These are phyloP conservation scores for Dactylellina haptotyla DNA, from an alignment of 2,329 filamentous ascomycete species.

Conservation along the genomic window DNA sequence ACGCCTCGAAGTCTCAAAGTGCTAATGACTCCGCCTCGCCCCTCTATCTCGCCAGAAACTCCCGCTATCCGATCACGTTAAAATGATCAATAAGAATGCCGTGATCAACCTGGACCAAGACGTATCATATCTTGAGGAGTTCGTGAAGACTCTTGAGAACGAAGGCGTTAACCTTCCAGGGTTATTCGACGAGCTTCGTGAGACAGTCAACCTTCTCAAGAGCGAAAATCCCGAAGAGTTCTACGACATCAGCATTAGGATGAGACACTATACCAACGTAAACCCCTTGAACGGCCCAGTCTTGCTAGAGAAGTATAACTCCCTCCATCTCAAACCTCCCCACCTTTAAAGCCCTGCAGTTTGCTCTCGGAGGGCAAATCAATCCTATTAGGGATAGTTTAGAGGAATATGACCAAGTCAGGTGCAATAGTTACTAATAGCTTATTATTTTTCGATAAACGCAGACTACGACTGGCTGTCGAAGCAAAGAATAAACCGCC, in stretches of 20 bases:
- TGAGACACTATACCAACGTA: conserved; percentile 93
- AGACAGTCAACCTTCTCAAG: conserved; percentile 86
- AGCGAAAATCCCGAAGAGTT: conserved; percentile 94
- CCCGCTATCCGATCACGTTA: conserved; percentile 80
- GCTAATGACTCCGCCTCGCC: conserved; percentile 45
- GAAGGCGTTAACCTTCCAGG: conserved; percentile 73
- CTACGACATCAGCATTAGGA: conserved; percentile 87
- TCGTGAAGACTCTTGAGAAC: conserved; percentile 87
- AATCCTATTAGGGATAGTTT: conserved; percentile 9
- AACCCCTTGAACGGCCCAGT: conserved; percentile 89
- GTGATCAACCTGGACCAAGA: conserved; percentile 83
- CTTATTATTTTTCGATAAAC: conserved; percentile 25
- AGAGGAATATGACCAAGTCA: conserved; percentile 35
- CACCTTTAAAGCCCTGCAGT: neutral
- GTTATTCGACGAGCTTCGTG: conserved; percentile 90
- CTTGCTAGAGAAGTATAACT: conserved; percentile 84
- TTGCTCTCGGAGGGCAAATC: neutral
- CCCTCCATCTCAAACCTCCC: conserved; percentile 3
- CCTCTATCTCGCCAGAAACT: conserved; percentile 68
- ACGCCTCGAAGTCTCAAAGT: conserved; percentile 39
- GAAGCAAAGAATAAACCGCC: conserved; percentile 35
- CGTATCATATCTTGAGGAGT: conserved; percentile 82
- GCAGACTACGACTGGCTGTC: conserved; percentile 42
- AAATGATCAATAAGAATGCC: conserved; percentile 85
- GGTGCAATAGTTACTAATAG: conserved; percentile 32